Evolutionary conservation across 179 eudicot species (phyloP), one percentile per base, ranked within the genome.

Genomic region (Corrigiola litoralis): DNA sequence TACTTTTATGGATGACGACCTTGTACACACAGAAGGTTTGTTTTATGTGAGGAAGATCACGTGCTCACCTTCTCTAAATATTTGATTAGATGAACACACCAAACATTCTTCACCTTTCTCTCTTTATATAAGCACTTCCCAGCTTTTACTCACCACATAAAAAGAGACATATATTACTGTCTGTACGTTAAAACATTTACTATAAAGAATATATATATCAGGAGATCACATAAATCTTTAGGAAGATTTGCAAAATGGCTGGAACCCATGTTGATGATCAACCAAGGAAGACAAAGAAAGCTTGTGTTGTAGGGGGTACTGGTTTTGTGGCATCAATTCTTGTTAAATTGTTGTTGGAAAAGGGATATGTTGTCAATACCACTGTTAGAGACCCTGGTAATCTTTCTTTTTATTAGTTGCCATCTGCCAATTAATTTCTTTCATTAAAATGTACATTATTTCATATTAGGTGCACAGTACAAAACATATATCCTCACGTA

Each of bases 351-450:
- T 67, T 85, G 76, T 75, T 87, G 24, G 67, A 73, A 70, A 83
- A 73, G 52, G 79, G 82, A 20, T 85, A 85, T 48, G 68, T 76
- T 32, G 91, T 87, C 46, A 79, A 83, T 53, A 80, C 91, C 36
- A 87, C 95, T 2, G 91, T 83, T 36, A 52, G 95, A 69, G 85
- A 87, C 70, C 95, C 84, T 18, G 84, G 95, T 87, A 63, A 65
- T 21, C 4, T 9, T 16, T 64, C 40, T 49, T 47, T 21, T 38
- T 18, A 27, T 41, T n/a, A n/a, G n/a, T n/a, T n/a, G n/a, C n/a
- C n/a, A n/a, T n/a, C n/a, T n/a, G n/a, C n/a, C n/a, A n/a, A n/a
- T n/a, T n/a, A n/a, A n/a, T n/a, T n/a, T n/a, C n/a, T n/a, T n/a
- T n/a, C n/a, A n/a, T n/a, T n/a, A n/a, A n/a, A n/a, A n/a, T n/a